Base-by-base conservation (phyloP, 345 rosid species). In the Lepidium sativum region DNA sequence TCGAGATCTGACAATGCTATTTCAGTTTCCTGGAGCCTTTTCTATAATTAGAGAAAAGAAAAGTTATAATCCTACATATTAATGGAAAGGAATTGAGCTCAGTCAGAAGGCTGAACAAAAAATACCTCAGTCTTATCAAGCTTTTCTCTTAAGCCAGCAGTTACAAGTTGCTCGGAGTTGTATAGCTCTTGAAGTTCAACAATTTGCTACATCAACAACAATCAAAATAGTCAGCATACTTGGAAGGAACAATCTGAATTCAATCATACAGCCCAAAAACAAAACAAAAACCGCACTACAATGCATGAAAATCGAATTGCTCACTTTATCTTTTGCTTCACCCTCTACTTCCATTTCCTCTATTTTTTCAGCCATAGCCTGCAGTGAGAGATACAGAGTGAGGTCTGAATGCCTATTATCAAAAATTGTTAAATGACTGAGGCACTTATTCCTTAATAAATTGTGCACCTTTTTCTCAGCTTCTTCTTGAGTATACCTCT, bases 291-390 rank as follows among this genome's bases (percentile, higher is more conserved):
- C 8, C 16, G 5, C 63, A 54, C 38, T 17, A 16, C 3, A 18
- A 18, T 54, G 42, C 25, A 5, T 65, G 4, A 17, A 57, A 21
- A 15, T 15, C 32, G 29, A 55, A 38, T 54, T 20, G 40, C 60
- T 66, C 61, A 87, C 97, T 82, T 86, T 90, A 60, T 88, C 92
- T 80, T 90, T 94, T 27, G 95, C 83, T 60, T 88, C 95, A 56
- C 92, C 80, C 5, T 80, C 76, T 71, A 78, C 87, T 80, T 88
- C 97, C 89, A 94, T 83, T 70, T 77, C 88, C 79, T 94, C 99
- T 62, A 94, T 88, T 80, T 86, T 94, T 80, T 90, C 97, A 69
- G 92, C 80, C 99, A 94, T 94, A 63, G 91, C 96, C 97, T 94
- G 80, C 52, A 56, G 60, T 6, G 57, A 76, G 52, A 31, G 20